A percentile compares a stretch with the other conserved stretches of the same genome.
Conservation (phyloP, 108 stramenopile species). For the Parietichytrium sp. region DNA sequence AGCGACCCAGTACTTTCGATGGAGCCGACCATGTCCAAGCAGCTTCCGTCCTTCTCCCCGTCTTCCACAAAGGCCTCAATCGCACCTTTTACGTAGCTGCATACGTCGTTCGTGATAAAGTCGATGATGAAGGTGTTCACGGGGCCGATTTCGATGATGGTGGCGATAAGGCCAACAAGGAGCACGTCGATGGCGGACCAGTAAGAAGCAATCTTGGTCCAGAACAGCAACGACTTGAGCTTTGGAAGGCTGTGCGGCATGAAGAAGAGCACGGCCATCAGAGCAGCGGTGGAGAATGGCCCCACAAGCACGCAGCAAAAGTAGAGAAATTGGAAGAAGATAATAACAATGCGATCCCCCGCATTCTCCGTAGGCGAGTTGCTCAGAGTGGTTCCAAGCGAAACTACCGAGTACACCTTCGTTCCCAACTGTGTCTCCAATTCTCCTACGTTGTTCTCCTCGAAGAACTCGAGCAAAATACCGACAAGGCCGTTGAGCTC, state of each 20-base stretch:
- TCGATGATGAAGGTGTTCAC: conserved; percentile 4
- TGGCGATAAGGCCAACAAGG: conserved; percentile 3
- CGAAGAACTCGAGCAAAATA: background rate
- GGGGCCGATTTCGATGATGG: background rate
- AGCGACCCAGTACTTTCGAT: background rate
- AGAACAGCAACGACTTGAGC: background rate
- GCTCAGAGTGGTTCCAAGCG: background rate
- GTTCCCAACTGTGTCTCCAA: background rate
- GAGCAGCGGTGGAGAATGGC: background rate
- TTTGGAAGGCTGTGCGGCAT: background rate
- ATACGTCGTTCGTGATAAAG: conserved; percentile 21
- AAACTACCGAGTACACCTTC: conserved; percentile 6
- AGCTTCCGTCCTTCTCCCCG: too few relatives aligned
- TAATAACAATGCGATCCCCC: conserved; percentile 12
- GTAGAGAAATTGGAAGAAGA: background rate
- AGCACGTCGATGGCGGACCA: conserved; percentile 5
- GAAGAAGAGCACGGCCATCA: background rate
- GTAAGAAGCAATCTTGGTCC: conserved; percentile 28
- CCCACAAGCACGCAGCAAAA: background rate
- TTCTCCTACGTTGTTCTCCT: background rate
- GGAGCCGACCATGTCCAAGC: too few relatives aligned
- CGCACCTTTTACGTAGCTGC: background rate
- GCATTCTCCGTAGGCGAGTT: background rate
- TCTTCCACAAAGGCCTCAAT: background rate
- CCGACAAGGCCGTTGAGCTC: conserved; percentile 1